Base-by-base conservation (phyloP, 768 basidiomycete genomes). In the Lentinula aciculospora region DNA sequence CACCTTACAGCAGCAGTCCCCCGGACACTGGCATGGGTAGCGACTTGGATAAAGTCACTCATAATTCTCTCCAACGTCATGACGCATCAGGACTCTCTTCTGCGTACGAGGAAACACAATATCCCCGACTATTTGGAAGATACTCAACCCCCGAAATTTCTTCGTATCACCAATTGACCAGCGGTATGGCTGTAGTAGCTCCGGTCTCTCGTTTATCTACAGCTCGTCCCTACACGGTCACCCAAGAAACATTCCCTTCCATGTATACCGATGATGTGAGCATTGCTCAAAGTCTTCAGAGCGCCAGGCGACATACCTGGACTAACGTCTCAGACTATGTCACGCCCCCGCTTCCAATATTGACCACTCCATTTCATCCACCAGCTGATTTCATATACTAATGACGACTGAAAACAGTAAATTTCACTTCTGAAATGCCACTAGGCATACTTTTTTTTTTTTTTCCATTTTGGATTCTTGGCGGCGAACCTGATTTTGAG, bases 351-450 rank as follows among this genome's bases (percentile, higher is more conserved):
- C 68, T 64, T 9, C 67, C 69, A 40, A 55, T 68, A 29, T 57
- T 66, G 31, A 67, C 66, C 15, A 66, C 69, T 25, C 63, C 70
- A 21, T 74, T 71, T 59, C 67, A 71, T 47, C 68, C 72, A 19
- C 25, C 60, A 13, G 60, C 47, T 17, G 50, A 60, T 21, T 31
- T 44, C 44, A 44, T 29, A 47, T 47, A 47, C 29, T 47, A 15
- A 29, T 13, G 46, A 31, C 46, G 37, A 6, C n/a, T 39, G 21
- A 19, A 44, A 44, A 1, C 7, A 44, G 23, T 0, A 19, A 3
- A 12, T 34, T 34, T 34, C 32, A 21, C 3, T 5, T 15, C 13
- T 45, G 44, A 45, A 21, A 21, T 3, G 7, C 44, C 10, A 27
- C 28, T 8, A 7, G 13, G 12, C 31, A 10, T 17, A 29, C 19